Conservation (phyloP, 2,329 filamentous ascomycete species). For the Teratosphaeria epicoccoides region DNA sequence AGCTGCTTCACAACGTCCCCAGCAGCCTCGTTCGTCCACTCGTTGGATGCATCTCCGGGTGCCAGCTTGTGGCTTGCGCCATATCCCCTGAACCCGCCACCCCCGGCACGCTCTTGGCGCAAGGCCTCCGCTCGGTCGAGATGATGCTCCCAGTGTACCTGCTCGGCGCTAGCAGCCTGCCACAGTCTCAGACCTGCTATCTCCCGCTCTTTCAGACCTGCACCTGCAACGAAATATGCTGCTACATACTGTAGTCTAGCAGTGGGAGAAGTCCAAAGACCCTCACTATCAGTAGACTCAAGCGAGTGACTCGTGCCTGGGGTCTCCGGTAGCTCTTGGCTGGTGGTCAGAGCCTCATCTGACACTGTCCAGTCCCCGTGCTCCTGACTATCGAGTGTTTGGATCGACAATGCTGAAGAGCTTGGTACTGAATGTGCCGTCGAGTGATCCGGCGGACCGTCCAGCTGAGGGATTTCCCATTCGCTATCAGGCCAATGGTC, state of each 20-base stretch:
- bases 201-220: constrained; percentile 9
- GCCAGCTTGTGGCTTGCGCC: neutral
- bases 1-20: constrained; percentile 3
- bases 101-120: neutral
- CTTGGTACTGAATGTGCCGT: neutral
- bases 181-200: constrained; percentile 13
- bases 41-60: neutral
- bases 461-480: neutral
- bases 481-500: neutral
- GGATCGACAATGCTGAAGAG: neutral
- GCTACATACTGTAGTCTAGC: constrained; percentile 14
- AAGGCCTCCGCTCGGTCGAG: constrained; percentile 2
- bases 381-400: neutral
- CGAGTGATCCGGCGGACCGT: neutral
- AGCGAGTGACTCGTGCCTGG: constrained; percentile 6
- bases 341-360: neutral
- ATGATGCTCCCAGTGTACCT: constrained; percentile 11
- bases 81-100: neutral
- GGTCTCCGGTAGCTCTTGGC: constrained; percentile 2
- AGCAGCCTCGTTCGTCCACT: neutral
- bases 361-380: neutral
- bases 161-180: constrained; percentile 12
- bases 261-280: constrained; percentile 12
- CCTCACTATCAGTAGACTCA: constrained; percentile 7
- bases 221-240: constrained; percentile 8